Conservation (phyloP, 2,329 filamentous ascomycete species). For the Arthroderma uncinatum region DNA sequence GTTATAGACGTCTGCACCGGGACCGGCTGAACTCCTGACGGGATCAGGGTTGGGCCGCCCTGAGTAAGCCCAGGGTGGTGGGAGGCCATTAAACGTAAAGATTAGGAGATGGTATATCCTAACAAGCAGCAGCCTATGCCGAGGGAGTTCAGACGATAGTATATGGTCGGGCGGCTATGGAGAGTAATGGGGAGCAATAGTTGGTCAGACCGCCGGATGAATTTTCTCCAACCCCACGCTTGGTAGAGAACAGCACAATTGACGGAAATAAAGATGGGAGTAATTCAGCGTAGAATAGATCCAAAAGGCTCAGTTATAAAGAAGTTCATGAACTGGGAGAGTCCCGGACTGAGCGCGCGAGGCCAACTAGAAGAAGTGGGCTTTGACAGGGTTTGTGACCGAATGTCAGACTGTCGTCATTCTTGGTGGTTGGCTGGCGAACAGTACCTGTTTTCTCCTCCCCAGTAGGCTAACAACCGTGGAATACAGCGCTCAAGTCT, state of each 20-base stretch:
- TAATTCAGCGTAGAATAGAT: background rate
- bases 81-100: background rate
- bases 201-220: background rate
- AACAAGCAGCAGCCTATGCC: background rate
- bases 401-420: slow-evolving; percentile 1
- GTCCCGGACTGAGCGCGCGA: background rate
- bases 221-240: background rate
- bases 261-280: background rate
- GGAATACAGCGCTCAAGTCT: background rate
- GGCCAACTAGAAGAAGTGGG: slow-evolving; percentile 3
- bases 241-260: background rate
- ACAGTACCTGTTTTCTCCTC: background rate
- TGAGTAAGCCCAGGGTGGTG: background rate
- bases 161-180: background rate
- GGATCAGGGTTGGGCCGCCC: background rate
- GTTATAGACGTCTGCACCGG: background rate
- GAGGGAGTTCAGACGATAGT: background rate
- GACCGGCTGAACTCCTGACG: background rate
- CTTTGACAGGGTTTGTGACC: background rate
- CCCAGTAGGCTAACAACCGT: background rate
- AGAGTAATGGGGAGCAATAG: background rate
- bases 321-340: background rate
- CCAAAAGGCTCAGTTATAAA: background rate
- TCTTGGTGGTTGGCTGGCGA: background rate
- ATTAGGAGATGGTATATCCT: background rate